phyloP scores from a whole-genome alignment of 495 filamentous ascomycete genomes.

The Aspergillus indologenus region DNA sequence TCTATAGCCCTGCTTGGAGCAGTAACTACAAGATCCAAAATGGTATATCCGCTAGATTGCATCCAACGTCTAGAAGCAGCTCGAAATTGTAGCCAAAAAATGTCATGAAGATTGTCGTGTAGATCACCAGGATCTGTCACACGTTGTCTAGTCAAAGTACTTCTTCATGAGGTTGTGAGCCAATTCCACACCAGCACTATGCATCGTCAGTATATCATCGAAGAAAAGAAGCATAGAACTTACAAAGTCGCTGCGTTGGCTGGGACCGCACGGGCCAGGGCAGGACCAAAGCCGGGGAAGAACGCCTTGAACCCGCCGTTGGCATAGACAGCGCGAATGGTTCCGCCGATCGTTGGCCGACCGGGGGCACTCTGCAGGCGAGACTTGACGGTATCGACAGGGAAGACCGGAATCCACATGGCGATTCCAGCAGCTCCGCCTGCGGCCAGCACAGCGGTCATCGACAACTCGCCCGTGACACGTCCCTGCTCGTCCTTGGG shows the following conservation, averaged over 20 bases:
- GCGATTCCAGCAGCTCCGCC: slow-evolving; percentile 90
- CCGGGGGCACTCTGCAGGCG: slow-evolving; percentile 89
- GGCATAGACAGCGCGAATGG: slow-evolving; percentile 72
- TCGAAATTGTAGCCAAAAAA: background rate
- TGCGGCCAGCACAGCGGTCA: slow-evolving; percentile 79
- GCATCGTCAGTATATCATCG: slow-evolving; percentile 26
- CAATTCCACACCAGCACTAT: slow-evolving; percentile 68
- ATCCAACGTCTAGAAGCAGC: background rate
- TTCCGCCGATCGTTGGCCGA: slow-evolving; percentile 75
- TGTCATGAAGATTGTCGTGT: background rate
- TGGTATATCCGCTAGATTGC: background rate
- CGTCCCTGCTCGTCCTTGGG: slow-evolving; percentile 78
- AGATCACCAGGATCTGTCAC: background rate
- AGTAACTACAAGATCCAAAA: background rate
- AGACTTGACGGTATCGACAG: slow-evolving; percentile 94
- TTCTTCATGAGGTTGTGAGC: slow-evolving; percentile 80
- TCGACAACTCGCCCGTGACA: slow-evolving; percentile 63
- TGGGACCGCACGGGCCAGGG: slow-evolving; percentile 86
- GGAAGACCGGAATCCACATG: slow-evolving; percentile 99
- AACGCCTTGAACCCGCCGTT: slow-evolving; percentile 87
- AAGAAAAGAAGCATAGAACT: slow-evolving; percentile 13
- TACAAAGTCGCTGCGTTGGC: slow-evolving; percentile 80
- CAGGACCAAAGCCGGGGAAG: slow-evolving; percentile 95
- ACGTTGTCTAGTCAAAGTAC: slow-evolving; percentile 46
- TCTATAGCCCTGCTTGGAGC: too few species aligned